These are phyloP conservation scores for Tolypocladium inflatum DNA, from an alignment of 2,329 filamentous ascomycete genomes.

Conservation along the genomic window DNA sequence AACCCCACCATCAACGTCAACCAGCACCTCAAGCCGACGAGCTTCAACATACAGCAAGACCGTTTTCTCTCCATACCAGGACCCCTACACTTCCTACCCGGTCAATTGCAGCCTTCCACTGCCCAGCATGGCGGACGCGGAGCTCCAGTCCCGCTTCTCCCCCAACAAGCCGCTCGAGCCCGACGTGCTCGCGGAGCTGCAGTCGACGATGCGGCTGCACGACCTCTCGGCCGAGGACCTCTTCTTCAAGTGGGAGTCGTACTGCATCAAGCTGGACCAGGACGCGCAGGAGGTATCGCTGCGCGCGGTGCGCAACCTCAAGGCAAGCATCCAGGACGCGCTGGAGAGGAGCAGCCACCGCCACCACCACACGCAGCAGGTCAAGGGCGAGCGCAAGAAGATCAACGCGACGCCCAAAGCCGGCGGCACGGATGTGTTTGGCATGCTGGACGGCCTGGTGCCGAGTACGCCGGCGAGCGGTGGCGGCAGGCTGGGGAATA, in stretches of 20 bases:
- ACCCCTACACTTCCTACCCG: not conserved
- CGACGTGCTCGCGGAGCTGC: slow-evolving; percentile 72
- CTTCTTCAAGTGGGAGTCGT: slow-evolving; percentile 98
- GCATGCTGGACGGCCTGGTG: slow-evolving; percentile 67
- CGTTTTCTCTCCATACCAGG: not conserved
- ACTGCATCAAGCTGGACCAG: slow-evolving; percentile 86
- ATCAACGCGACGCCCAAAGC: slow-evolving; percentile 54
- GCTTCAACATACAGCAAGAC: not conserved
- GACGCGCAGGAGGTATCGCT: slow-evolving; percentile 63
- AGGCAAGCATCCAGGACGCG: slow-evolving; percentile 76
- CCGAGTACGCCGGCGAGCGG: slow-evolving; percentile 49
- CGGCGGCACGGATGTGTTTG: slow-evolving; percentile 62
- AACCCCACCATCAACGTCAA: not conserved
- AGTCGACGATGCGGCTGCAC: slow-evolving; percentile 80
- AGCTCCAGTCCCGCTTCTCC: slow-evolving; percentile 25
- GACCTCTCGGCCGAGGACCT: slow-evolving; percentile 74
- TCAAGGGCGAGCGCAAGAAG: slow-evolving; percentile 55
- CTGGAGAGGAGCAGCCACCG: slow-evolving; percentile 64
- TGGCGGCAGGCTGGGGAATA: slow-evolving; percentile 29
- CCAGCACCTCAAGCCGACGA: not conserved
- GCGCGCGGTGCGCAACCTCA: slow-evolving; percentile 65
- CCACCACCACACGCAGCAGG: slow-evolving; percentile 48
- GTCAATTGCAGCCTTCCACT: not conserved
- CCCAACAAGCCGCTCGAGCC: slow-evolving; percentile 47
- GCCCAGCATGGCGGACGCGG: slow-evolving; percentile 24